Evolutionary conservation across 805 yeast genomes (phyloP).

Genomic region (Pichia phayaonensis): DNA sequence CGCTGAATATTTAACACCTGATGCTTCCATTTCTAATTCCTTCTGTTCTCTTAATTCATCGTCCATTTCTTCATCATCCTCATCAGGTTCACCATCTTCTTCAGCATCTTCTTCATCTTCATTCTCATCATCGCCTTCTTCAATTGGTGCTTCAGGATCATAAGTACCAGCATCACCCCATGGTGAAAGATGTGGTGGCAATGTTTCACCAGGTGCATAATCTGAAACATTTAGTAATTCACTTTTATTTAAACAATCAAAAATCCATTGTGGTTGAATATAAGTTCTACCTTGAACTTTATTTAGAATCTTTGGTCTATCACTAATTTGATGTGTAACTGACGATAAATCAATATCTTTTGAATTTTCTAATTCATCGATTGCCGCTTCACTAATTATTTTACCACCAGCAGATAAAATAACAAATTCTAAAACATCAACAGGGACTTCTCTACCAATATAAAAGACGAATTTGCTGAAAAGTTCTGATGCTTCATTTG

Average conservation of each 20-base stretch:
- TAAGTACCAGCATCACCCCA: conserved; percentile 96
- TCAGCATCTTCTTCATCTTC: conserved; percentile 39
- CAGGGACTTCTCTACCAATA: conserved; percentile 92
- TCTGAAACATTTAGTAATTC: conserved; percentile 66
- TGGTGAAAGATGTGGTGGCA: conserved; percentile 97
- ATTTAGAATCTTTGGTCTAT: conserved; percentile 73
- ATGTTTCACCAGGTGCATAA: conserved; percentile 89
- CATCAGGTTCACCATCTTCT: conserved; percentile 45
- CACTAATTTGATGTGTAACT: conserved; percentile 90
- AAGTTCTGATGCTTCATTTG: conserved; percentile 54
- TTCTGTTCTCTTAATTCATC: conserved; percentile 56
- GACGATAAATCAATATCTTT: conserved; percentile 50
- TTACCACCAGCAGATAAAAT: conserved; percentile 82
- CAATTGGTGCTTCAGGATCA: conserved; percentile 61
- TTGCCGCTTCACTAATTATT: conserved; percentile 75
- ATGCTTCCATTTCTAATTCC: conserved; percentile 85
- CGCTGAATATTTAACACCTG: conserved; percentile 75
- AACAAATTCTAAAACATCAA: conserved; percentile 83
- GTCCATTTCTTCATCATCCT: conserved; percentile 45
- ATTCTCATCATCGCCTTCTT: conserved; percentile 33
- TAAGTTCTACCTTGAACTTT: conserved; percentile 90
- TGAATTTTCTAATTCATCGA: conserved; percentile 58
- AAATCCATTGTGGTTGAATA: conserved; percentile 96
- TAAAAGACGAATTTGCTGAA: conserved; percentile 73
- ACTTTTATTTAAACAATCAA: conserved; percentile 80